Evolutionary conservation across 1,284 basidiomycete genomes (phyloP).

Genomic region (Apiotrichum akiyoshidainum): DNA sequence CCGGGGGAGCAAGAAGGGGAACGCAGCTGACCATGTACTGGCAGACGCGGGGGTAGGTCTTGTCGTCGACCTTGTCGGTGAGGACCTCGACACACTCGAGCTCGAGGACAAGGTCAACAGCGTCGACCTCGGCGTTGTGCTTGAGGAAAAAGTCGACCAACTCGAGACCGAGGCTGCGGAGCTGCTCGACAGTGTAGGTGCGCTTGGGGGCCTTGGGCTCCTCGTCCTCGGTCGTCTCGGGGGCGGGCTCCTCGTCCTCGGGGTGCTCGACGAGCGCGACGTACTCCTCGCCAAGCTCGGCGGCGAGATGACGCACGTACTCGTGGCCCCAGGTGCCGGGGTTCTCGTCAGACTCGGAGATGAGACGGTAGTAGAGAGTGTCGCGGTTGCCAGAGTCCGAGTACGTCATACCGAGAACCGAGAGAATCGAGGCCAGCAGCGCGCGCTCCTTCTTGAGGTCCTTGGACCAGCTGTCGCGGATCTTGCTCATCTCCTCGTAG

Average conservation of each 20-base stretch:
- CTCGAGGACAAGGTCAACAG: conserved; percentile 92
- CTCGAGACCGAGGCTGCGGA: conserved; percentile 73
- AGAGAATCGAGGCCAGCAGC: conserved; percentile 96
- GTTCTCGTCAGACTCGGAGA: conserved; percentile 76
- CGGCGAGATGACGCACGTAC: conserved; percentile 94
- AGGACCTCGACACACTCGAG: conserved; percentile 85
- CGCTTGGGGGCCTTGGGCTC: conserved; percentile 15
- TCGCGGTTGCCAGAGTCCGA: conserved; percentile 94
- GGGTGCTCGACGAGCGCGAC: conserved; percentile 38
- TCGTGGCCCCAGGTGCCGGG: conserved; percentile 98
- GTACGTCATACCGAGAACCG: conserved; percentile 99
- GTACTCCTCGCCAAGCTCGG: conserved; percentile 95
- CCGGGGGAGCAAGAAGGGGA: conserved; percentile 85
- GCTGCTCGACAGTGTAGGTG: conserved; percentile 56
- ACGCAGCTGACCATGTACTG: conserved; percentile 97
- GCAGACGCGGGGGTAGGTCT: conserved; percentile 86
- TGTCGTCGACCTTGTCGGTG: conserved; percentile 67
- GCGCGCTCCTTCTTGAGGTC: conserved; percentile 72
- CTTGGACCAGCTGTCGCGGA: conserved; percentile 73
- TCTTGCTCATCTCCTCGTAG: conserved; percentile 78
- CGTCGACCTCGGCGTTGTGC: conserved; percentile 98
- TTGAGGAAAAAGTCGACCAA: conserved; percentile 87
- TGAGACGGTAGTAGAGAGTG: conserved; percentile 85
- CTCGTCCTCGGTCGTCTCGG: conserved; percentile 16
- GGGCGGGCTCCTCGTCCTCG: conserved; percentile 48